Conservation (phyloP, 2,329 filamentous ascomycete species). For the Magnaporthiopsis incrustans region DNA sequence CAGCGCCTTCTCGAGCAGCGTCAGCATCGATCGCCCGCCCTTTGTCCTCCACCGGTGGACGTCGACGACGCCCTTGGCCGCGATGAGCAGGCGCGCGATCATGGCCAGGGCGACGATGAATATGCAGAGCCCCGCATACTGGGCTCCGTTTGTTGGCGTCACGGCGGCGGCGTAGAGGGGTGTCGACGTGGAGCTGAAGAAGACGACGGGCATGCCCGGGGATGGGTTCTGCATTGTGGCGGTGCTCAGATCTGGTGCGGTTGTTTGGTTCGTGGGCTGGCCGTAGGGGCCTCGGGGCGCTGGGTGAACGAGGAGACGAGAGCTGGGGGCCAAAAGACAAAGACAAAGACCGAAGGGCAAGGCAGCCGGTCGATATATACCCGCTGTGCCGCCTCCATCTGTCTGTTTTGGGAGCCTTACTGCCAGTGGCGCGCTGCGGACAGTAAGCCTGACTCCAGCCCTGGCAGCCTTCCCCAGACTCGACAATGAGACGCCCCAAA, state of each 20-base stretch:
- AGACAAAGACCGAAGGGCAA: neutral
- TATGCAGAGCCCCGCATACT: conserved; percentile 63
- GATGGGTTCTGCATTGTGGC: neutral
- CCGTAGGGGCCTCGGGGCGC: no score
- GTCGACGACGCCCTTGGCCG: conserved; percentile 44
- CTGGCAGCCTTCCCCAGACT: neutral
- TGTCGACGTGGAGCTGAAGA: conserved; percentile 49
- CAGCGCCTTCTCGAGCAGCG: conserved; percentile 13
- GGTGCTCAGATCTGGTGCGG: neutral
- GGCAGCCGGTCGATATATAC: neutral
- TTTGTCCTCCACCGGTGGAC: conserved; percentile 39
- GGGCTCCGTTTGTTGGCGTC: conserved; percentile 49
- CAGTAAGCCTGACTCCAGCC: neutral
- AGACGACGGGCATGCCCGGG: conserved; percentile 18
- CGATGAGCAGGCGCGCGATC: conserved; percentile 49
- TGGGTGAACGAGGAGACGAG: no score
- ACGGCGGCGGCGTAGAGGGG: conserved; percentile 55
- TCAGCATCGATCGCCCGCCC: neutral
- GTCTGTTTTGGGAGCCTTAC: neutral
- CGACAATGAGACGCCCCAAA: neutral
- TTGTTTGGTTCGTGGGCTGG: no score
- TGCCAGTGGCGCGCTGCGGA: no score
- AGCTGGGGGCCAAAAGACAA: no score
- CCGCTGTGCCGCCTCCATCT: no score
- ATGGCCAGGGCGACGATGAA: conserved; percentile 60